Evolutionary conservation across 2,329 filamentous ascomycete genomes (phyloP).

Genomic region (Mollisiaceae sp.): DNA sequence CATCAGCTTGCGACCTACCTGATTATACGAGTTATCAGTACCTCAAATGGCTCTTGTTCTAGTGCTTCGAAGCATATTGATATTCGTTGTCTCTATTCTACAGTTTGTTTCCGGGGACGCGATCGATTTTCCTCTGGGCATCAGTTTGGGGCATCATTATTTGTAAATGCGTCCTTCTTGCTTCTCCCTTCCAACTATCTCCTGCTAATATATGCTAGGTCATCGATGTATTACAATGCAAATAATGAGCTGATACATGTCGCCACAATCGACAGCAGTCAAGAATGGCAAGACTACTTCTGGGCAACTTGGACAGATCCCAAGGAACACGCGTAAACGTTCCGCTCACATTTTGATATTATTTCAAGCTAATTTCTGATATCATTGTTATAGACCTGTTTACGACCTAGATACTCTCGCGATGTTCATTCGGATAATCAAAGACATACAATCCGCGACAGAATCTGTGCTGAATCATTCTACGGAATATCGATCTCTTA

Average conservation of each 20-base stretch:
- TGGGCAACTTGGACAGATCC: background rate
- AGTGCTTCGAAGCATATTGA: background rate
- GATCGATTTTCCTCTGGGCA: constrained; percentile 3
- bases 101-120: background rate
- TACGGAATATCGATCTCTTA: constrained; percentile 4
- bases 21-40: background rate
- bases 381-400: background rate
- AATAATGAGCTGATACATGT: constrained; percentile 1
- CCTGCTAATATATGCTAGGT: background rate
- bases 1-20: background rate
- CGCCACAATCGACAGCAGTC: constrained; percentile 1
- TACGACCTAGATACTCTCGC: background rate
- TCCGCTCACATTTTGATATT: background rate
- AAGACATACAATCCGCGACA: constrained; percentile 1
- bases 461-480: background rate
- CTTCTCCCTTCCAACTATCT: background rate
- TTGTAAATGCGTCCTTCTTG: background rate
- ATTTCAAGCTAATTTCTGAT: background rate
- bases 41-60: background rate
- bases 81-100: background rate
- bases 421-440: constrained; percentile 6
- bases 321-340: background rate
- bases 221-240: constrained; percentile 8
- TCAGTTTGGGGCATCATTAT: background rate
- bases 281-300: constrained; percentile 16